Evolutionary conservation across 345 rosid species (phyloP), one percentile per base, ranked within the genome.

Genomic region (Citrus cavaleriei): DNA sequence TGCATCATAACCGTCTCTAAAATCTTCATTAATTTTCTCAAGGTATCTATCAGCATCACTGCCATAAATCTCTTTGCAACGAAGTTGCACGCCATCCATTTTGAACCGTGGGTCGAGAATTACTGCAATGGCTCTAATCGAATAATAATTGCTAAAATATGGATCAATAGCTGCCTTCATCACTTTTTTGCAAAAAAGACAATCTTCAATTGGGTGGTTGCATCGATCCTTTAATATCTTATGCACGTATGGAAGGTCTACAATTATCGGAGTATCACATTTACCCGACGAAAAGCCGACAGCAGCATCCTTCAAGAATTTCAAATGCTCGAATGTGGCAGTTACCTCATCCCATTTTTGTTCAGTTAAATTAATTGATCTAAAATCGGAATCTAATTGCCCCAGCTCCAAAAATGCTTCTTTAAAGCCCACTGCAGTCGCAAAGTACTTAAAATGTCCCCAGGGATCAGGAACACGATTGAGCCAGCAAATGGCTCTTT

Each of bases 241-340:
- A 35, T 58, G 25, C 13, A 58, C 5, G 21, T 57, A 18, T 0
- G 61, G 7, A 0, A 51, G 55, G 9, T 27, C 54, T 7, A 51
- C 28, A 55, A 19, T n/a, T 58, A 19, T n/a, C 14, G 54, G 12
- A 21, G 0, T 38, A 8, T 8, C 0, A 38, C 2, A 8, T 7
- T 7, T 8, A 0, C 42, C 0, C 0, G 1, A 7, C 2, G 0
- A 16, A 0, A 73, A 35, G 24, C n/a, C 3, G 1, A 2, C 0
- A 5, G 1, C 1, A 12, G 2, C 2, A 59, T 24, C 7, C 0
- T 13, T 12, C 1, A 73, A 1, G 6, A 8, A 14, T 24, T 73
- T 12, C 14, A 6, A 6, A 14, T 5, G 46, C 46, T 40, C 46
- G 1, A 9, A 40, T 3, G 46, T 2, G 46, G 7, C 22, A 3